Evolutionary conservation across 768 basidiomycete species (phyloP).

Genomic region (Trametes cinnabarina): DNA sequence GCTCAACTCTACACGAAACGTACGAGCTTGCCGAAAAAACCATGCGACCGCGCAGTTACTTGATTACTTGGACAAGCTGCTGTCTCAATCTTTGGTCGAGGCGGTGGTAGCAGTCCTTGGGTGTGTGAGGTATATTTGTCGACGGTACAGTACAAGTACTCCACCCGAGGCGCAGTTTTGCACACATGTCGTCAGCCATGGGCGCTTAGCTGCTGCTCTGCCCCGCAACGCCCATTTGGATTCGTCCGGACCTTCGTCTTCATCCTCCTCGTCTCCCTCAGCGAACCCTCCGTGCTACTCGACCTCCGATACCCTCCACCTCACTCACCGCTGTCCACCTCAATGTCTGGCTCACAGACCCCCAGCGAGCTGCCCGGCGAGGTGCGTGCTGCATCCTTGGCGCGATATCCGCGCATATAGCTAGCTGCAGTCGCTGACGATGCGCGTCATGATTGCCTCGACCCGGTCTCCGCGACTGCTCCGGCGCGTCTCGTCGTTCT

Average conservation of each 20-base stretch:
- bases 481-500: neutral
- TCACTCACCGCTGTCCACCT: neutral
- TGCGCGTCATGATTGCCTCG: conserved; percentile 19
- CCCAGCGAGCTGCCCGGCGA: conserved; percentile 19
- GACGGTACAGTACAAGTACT: too few species aligned
- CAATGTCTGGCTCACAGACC: conserved; percentile 16
- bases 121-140: too few species aligned
- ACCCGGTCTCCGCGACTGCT: neutral
- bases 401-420: neutral
- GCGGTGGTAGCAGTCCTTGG: too few species aligned
- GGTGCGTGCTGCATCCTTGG: conserved; percentile 8
- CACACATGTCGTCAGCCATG: too few species aligned
- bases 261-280: neutral
- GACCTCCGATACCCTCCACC: neutral
- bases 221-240: neutral
- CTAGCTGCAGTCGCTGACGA: conserved; percentile 9
- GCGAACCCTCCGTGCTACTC: neutral
- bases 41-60: too few species aligned
- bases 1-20: too few species aligned
- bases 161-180: too few species aligned
- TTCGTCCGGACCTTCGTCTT: neutral
- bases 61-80: too few species aligned
- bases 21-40: too few species aligned
- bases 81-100: too few species aligned
- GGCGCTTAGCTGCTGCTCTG: too few species aligned